Conservation (phyloP, 495 filamentous ascomycete genomes). For the Hypoxylon rickii region DNA sequence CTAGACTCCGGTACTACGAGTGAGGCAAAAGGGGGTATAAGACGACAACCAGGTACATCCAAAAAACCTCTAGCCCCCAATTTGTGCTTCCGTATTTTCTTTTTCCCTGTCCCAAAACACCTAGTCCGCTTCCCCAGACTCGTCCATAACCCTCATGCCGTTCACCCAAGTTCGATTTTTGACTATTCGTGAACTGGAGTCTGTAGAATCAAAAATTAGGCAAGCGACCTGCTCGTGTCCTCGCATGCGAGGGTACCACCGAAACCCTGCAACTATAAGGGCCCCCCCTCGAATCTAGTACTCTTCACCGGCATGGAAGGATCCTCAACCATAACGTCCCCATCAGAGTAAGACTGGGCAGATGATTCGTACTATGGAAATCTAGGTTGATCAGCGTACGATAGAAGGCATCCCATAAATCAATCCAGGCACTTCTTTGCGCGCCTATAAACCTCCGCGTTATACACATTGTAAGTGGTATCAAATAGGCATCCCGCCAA, state of each 20-base stretch:
- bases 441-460: conserved; percentile 26
- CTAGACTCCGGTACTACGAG: conserved; percentile 26
- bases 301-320: conserved; percentile 2
- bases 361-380: conserved; percentile 16
- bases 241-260: no score
- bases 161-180: no score
- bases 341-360: conserved; percentile 1
- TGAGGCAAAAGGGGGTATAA: conserved; percentile 22
- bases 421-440: conserved; percentile 10
- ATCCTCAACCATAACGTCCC: conserved; percentile 1
- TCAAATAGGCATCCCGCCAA: conserved; percentile 28
- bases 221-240: no score
- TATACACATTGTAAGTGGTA: conserved; percentile 28
- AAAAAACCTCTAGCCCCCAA: conserved; percentile 21
- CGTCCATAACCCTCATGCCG: neutral
- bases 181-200: no score
- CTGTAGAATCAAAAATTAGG: no score
- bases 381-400: conserved; percentile 30
- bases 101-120: conserved; percentile 29
- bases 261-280: conserved; percentile 11
- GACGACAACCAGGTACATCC: conserved; percentile 19
- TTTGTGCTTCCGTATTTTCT: no score
- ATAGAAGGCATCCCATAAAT: conserved; percentile 23
- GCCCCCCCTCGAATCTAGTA: conserved; percentile 1
- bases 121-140: conserved; percentile 18